A percentile compares a stretch with the other conserved stretches of the same genome.
Evolutionary conservation across 2,329 filamentous ascomycete genomes (phyloP).

Genomic region (Elsinoe ampelina): DNA sequence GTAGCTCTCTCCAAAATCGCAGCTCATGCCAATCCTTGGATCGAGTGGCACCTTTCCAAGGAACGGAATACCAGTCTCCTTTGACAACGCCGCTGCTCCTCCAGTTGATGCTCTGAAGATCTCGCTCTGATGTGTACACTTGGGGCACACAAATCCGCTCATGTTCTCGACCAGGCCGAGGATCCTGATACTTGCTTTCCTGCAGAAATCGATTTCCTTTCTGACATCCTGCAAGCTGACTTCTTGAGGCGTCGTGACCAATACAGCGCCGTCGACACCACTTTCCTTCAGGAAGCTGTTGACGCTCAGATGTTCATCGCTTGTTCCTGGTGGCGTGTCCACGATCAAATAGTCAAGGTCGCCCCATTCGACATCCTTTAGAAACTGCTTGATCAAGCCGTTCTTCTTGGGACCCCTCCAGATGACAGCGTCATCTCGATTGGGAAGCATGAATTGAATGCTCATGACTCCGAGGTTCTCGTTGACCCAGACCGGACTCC

Average conservation of each 20-base stretch:
- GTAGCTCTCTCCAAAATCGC: constrained; percentile 95
- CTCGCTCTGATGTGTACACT: constrained; percentile 68
- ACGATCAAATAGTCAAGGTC: constrained; percentile 87
- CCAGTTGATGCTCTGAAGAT: constrained; percentile 91
- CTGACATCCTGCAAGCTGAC: constrained; percentile 84
- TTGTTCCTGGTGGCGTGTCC: constrained; percentile 91
- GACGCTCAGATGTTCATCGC: constrained; percentile 89
- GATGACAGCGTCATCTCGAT: constrained; percentile 87
- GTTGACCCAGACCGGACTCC: constrained; percentile 90
- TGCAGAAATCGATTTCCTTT: constrained; percentile 96
- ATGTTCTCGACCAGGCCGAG: constrained; percentile 95
- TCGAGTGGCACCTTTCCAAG: constrained; percentile 85
- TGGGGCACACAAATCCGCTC: constrained; percentile 92
- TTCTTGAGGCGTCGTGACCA: constrained; percentile 93
- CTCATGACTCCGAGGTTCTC: constrained; percentile 96
- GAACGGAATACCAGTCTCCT: constrained; percentile 82
- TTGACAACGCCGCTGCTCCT: constrained; percentile 67
- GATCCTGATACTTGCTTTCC: constrained; percentile 82
- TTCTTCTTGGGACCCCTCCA: constrained; percentile 99
- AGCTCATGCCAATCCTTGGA: constrained; percentile 88
- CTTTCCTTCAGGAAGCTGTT: constrained; percentile 86
- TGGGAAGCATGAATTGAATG: constrained; percentile 96
- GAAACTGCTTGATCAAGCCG: constrained; percentile 91
- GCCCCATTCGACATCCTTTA: constrained; percentile 98
- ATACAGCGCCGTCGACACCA: constrained; percentile 83